Percentiles rank a stretch among this genome's conserved stretches.
Evolutionary conservation across 768 basidiomycete species (phyloP).

Genomic region (Cystobasidium tubakii): DNA sequence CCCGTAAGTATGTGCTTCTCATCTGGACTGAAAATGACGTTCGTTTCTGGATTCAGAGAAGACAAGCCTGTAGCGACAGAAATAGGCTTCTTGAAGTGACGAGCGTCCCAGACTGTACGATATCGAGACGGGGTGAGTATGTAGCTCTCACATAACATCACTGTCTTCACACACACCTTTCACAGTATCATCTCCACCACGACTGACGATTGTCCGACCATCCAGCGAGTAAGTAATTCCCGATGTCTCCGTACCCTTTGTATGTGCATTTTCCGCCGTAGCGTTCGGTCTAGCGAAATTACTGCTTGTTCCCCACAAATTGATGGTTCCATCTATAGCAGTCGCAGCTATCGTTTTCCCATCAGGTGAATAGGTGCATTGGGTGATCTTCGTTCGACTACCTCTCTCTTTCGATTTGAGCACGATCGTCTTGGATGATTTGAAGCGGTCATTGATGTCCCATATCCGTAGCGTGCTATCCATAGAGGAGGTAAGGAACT

Average conservation of each 20-base stretch:
- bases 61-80: slow-evolving; percentile 60
- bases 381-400: slow-evolving; percentile 80
- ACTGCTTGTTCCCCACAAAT: slow-evolving; percentile 84
- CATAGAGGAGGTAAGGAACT: slow-evolving; percentile 86
- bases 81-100: slow-evolving; percentile 82
- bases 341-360: slow-evolving; percentile 75
- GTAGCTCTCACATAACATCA: neutral
- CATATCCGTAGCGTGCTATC: slow-evolving; percentile 98
- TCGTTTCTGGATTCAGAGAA: slow-evolving; percentile 84
- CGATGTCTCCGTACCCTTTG: slow-evolving; percentile 76
- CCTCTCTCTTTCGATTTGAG: slow-evolving; percentile 95
- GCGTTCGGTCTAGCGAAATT: slow-evolving; percentile 84
- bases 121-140: neutral
- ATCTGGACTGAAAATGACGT: slow-evolving; percentile 91
- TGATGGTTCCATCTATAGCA: slow-evolving; percentile 82
- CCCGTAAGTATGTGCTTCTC: slow-evolving; percentile 84
- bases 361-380: slow-evolving; percentile 81
- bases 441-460: slow-evolving; percentile 84
- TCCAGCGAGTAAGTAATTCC: slow-evolving; percentile 84
- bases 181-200: slow-evolving; percentile 91
- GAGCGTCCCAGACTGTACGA: slow-evolving; percentile 83
- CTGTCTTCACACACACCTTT: no score
- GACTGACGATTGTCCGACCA: slow-evolving; percentile 71
- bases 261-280: slow-evolving; percentile 73
- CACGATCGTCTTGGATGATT: slow-evolving; percentile 92